Percentiles rank a stretch among this genome's conserved stretches.
phyloP scores from a whole-genome alignment of 2,329 filamentous ascomycete species.

The Nothomitra cinnamomea region DNA sequence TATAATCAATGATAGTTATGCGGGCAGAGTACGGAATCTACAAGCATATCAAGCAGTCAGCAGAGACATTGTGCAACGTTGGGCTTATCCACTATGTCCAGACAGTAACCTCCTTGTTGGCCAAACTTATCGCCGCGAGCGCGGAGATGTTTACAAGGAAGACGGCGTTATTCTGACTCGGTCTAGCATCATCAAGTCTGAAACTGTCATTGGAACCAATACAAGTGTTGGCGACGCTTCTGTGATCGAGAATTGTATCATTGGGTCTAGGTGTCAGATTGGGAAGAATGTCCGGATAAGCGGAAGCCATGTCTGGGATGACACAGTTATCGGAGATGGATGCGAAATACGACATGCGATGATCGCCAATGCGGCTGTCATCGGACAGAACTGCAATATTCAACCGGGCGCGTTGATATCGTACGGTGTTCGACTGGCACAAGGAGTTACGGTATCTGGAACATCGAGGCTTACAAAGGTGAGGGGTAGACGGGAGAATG shows the following conservation, averaged over 20 bases:
- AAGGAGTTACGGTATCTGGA: conserved; percentile 33
- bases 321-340: conserved; percentile 59
- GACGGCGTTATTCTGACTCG: conserved; percentile 56
- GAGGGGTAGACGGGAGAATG: conserved; percentile 18
- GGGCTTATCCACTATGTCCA: conserved; percentile 77
- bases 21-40: conserved; percentile 69
- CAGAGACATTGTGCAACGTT: conserved; percentile 69
- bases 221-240: conserved; percentile 60
- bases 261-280: conserved; percentile 74
- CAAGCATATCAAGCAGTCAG: conserved; percentile 81
- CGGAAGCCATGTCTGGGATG: conserved; percentile 77
- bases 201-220: conserved; percentile 58
- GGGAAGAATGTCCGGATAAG: conserved; percentile 68
- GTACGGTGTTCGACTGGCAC: conserved; percentile 54
- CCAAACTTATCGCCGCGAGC: conserved; percentile 57
- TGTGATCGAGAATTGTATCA: conserved; percentile 54
- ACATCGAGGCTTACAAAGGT: conserved; percentile 28
- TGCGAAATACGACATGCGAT: conserved; percentile 55
- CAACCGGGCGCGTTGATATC: conserved; percentile 63
- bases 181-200: conserved; percentile 50
- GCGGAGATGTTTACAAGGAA: conserved; percentile 60
- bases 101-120: conserved; percentile 70
- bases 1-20: conserved; percentile 67
- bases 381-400: conserved; percentile 56
- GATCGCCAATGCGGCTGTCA: conserved; percentile 51